Evolutionary conservation across 106 monocot genomes (phyloP).

Genomic region (Posidonia australis): DNA sequence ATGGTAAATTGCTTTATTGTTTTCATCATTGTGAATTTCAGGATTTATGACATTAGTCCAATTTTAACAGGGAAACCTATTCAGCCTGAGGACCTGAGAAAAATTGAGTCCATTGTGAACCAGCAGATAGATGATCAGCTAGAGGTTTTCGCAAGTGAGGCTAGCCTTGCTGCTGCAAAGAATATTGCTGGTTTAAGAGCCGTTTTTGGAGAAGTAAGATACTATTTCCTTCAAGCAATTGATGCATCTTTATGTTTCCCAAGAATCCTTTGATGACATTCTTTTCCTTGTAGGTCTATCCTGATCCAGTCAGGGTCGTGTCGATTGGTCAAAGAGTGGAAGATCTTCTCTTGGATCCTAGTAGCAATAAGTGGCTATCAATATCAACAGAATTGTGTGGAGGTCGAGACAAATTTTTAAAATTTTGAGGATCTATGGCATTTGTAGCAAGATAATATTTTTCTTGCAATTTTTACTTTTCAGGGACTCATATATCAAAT

Average conservation of each 20-base stretch:
- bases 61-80: slow-evolving; percentile 75
- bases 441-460: neutral
- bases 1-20: slow-evolving; percentile 39
- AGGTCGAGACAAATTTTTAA: slow-evolving; percentile 18
- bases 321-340: slow-evolving; percentile 85
- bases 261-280: neutral
- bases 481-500: slow-evolving; percentile 94
- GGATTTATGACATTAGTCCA: neutral
- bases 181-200: slow-evolving; percentile 65
- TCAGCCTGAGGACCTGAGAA: slow-evolving; percentile 65
- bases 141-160: slow-evolving; percentile 75
- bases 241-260: neutral
- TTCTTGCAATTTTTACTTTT: neutral
- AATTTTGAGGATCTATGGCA: neutral
- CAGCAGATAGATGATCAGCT: slow-evolving; percentile 78
- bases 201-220: slow-evolving; percentile 85
- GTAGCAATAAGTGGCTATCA: slow-evolving; percentile 68
- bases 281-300: slow-evolving; percentile 52
- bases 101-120: slow-evolving; percentile 92
- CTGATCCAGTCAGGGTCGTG: slow-evolving; percentile 89
- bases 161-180: slow-evolving; percentile 54
- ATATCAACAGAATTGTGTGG: slow-evolving; percentile 94
- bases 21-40: neutral
- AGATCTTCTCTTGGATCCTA: slow-evolving; percentile 57
- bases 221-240: neutral